Evolutionary conservation across 208 protist genomes (phyloP).

Genomic region (Phytomonas sp.): DNA sequence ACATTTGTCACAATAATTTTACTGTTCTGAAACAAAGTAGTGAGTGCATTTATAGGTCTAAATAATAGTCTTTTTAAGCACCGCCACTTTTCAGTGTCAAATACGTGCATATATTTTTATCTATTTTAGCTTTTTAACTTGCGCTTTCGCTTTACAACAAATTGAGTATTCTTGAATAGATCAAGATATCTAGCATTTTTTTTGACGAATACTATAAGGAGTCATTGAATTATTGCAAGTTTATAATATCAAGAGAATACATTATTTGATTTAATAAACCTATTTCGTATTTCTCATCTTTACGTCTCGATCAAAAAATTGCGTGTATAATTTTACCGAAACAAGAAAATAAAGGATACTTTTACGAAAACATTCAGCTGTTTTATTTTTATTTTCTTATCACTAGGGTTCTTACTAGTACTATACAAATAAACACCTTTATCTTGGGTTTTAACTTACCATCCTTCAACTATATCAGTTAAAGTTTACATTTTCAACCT

Average conservation of each 20-base stretch:
- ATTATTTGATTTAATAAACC: background rate
- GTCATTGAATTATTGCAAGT: background rate
- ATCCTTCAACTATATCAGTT: background rate
- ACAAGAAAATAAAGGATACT: background rate
- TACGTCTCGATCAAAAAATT: background rate
- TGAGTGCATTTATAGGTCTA: slow-evolving; percentile 2
- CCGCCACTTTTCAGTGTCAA: background rate
- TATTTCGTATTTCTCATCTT: slow-evolving; percentile 1
- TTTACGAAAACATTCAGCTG: background rate
- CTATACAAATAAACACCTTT: background rate
- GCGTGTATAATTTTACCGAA: background rate
- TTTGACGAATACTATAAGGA: background rate
- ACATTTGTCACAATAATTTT: background rate
- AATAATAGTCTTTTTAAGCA: slow-evolving; percentile 2
- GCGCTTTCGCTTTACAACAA: background rate
- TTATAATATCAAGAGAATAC: background rate
- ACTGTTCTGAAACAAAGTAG: background rate
- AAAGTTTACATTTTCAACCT: background rate
- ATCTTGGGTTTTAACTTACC: background rate
- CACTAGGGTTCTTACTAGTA: background rate
- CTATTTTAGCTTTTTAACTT: background rate
- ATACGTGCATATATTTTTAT: background rate
- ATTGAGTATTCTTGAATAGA: background rate
- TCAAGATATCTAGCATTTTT: background rate
- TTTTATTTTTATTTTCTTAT: background rate